Conservation (phyloP, 352 stramenopile species). For the Elongisporangium undulatum region DNA sequence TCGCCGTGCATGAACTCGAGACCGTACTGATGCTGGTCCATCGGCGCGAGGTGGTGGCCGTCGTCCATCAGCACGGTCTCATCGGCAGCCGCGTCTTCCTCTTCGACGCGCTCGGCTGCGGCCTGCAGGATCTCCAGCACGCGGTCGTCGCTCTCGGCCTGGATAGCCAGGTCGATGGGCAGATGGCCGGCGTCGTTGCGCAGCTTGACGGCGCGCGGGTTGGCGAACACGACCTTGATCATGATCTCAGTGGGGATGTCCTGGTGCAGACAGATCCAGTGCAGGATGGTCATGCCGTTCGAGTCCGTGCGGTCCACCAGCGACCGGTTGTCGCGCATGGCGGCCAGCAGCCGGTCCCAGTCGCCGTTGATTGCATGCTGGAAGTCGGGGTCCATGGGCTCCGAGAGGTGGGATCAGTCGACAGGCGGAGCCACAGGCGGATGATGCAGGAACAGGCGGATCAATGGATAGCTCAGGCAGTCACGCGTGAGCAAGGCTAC, state of each 20-base stretch:
- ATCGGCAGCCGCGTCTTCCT: slow-evolving; percentile 16
- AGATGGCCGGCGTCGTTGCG: slow-evolving; percentile 73
- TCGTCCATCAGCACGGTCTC: background rate
- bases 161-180: slow-evolving; percentile 67
- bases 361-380: slow-evolving; percentile 77
- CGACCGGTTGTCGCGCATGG: slow-evolving; percentile 56
- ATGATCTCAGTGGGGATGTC: slow-evolving; percentile 66
- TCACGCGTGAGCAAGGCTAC: background rate
- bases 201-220: slow-evolving; percentile 64
- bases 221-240: slow-evolving; percentile 77
- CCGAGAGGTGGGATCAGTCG: background rate
- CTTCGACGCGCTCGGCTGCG: slow-evolving; percentile 31
- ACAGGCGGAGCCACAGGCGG: background rate
- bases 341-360: slow-evolving; percentile 63
- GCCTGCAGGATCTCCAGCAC: slow-evolving; percentile 68
- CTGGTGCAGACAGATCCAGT: slow-evolving; percentile 81
- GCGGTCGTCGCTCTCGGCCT: slow-evolving; percentile 70
- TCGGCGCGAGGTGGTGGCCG: background rate
- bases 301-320: slow-evolving; percentile 55
- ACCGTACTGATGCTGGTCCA: slow-evolving; percentile 19
- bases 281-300: slow-evolving; percentile 73
- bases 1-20: slow-evolving; percentile 30
- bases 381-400: slow-evolving; percentile 66
- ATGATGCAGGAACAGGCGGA: background rate
- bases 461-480: background rate